Percentiles rank a stretch among this genome's conserved stretches.
These are phyloP conservation scores for Sporothrix euskadiensis DNA, from an alignment of 2,329 filamentous ascomycete species.

Conservation along the genomic window DNA sequence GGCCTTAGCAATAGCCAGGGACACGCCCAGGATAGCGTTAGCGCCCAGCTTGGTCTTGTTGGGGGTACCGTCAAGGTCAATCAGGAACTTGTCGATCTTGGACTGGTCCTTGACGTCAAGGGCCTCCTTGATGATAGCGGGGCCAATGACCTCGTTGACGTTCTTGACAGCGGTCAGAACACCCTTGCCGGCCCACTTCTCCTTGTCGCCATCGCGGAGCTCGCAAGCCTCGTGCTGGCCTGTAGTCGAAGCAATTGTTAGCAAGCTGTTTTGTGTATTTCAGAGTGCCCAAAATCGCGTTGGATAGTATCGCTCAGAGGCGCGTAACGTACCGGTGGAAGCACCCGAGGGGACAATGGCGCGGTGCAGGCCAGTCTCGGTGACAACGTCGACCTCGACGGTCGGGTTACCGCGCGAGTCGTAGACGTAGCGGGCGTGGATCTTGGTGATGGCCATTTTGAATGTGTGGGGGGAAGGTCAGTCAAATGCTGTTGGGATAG, in stretches of 20 bases:
- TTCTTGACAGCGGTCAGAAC: conserved; percentile 83
- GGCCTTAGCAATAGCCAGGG: conserved; percentile 81
- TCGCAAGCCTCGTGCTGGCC: conserved; percentile 89
- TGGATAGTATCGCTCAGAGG: neutral
- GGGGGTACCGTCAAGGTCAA: conserved; percentile 76
- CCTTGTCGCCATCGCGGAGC: conserved; percentile 86
- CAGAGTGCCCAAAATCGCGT: neutral
- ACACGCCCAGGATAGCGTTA: conserved; percentile 86
- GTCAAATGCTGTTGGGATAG: conserved; percentile 7
- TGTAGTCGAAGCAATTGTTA: conserved; percentile 42
- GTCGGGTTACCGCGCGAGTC: conserved; percentile 99
- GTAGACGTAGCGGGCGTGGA: conserved; percentile 93
- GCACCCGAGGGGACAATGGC: conserved; percentile 97
- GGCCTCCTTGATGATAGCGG: conserved; percentile 77
- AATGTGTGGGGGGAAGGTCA: conserved; percentile 21
- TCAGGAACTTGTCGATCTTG: conserved; percentile 80
- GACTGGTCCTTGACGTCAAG: conserved; percentile 85
- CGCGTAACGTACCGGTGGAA: conserved; percentile 72
- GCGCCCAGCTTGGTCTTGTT: conserved; percentile 89
- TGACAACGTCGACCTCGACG: conserved; percentile 96
- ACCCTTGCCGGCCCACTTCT: conserved; percentile 84
- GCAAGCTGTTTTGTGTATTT: neutral
- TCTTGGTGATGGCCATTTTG: conserved; percentile 87
- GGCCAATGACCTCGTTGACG: conserved; percentile 79
- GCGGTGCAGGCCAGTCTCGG: conserved; percentile 93